Conservation (phyloP, 306 rosid genomes). For the Fagus sylvatica region DNA sequence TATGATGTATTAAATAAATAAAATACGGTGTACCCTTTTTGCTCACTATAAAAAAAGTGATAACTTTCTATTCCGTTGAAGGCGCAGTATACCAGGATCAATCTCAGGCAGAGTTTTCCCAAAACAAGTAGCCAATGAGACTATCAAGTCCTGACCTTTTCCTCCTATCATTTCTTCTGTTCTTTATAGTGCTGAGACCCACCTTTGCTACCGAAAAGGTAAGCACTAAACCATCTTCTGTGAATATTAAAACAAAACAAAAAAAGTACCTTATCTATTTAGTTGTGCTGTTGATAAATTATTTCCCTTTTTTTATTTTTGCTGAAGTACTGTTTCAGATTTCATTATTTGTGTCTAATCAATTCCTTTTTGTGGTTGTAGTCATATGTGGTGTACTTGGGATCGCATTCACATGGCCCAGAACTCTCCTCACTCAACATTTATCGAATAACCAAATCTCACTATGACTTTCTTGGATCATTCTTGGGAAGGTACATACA, state of each 20-base stretch:
- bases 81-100: background rate
- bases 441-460: slow-evolving; percentile 52
- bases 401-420: slow-evolving; percentile 69
- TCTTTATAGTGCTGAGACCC: slow-evolving; percentile 36
- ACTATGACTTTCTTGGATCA: slow-evolving; percentile 70
- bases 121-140: slow-evolving; percentile 38
- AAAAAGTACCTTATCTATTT: background rate
- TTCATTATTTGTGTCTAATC: slow-evolving; percentile 1
- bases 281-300: background rate
- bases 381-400: slow-evolving; percentile 90
- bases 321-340: background rate
- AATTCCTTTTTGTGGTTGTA: slow-evolving; percentile 14
- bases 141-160: slow-evolving; percentile 13
- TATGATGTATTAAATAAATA: too few relatives aligned
- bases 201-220: slow-evolving; percentile 63
- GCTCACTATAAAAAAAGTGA: background rate
- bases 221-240: slow-evolving; percentile 21
- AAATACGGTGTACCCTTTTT: too few relatives aligned
- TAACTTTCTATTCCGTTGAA: slow-evolving; percentile 35
- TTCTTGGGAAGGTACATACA: slow-evolving; percentile 60
- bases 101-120: slow-evolving; percentile 3
- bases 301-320: background rate
- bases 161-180: slow-evolving; percentile 35
- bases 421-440: slow-evolving; percentile 44
- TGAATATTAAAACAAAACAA: slow-evolving; percentile 8